phyloP scores from a whole-genome alignment of 73 alveolate genomes.

The Paramecium bursaria region DNA sequence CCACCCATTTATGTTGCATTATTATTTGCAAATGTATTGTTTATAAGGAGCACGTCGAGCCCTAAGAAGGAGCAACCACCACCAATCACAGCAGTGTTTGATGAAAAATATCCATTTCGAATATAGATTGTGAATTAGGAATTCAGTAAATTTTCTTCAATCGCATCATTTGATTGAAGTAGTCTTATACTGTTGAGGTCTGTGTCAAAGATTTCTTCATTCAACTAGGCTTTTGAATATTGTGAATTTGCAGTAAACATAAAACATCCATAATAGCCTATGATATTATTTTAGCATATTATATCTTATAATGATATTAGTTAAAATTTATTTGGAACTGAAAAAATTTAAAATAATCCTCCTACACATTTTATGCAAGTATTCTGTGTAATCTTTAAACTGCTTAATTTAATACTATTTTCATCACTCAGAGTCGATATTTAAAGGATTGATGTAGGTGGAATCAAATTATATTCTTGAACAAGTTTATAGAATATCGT shows the following conservation, averaged over 20 bases:
- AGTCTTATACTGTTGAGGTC: neutral
- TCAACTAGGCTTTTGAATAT: neutral
- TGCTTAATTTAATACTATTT: too few relatives aligned
- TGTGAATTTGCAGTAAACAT: neutral
- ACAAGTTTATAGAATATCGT: too few relatives aligned
- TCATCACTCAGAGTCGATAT: too few relatives aligned
- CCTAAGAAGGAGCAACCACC: conserved; percentile 1
- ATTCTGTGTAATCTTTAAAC: too few relatives aligned
- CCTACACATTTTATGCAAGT: neutral
- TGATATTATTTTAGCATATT: neutral
- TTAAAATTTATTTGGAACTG: neutral
- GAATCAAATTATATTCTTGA: too few relatives aligned
- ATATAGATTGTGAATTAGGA: neutral
- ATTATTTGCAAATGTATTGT: neutral
- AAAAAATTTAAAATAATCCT: conserved; percentile 7
- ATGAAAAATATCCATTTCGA: conserved; percentile 9
- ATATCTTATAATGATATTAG: neutral
- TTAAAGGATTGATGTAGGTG: too few relatives aligned
- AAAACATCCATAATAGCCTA: neutral
- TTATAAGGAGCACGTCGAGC: neutral
- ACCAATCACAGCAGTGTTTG: neutral
- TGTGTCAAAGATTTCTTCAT: conserved; percentile 4
- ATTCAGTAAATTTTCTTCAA: neutral
- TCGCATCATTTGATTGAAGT: neutral
- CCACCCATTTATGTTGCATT: neutral